Conservation (phyloP, 768 basidiomycete genomes). For the Multifurca ochricompacta region DNA sequence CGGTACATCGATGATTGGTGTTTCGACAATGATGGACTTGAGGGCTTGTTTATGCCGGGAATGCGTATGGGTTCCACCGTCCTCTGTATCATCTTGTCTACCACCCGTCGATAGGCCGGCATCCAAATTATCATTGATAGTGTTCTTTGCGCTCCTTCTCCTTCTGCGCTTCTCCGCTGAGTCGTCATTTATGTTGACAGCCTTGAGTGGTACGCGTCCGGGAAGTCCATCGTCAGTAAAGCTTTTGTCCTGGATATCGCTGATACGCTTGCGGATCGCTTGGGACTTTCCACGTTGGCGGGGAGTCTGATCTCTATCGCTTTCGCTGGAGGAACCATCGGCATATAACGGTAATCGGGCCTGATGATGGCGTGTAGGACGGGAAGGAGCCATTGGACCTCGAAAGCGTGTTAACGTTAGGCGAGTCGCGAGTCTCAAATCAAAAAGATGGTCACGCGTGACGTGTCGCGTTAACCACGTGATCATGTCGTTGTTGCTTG, state of each 20-base stretch:
- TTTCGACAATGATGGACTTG: slow-evolving; percentile 45
- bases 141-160: slow-evolving; percentile 66
- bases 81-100: slow-evolving; percentile 33
- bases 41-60: slow-evolving; percentile 51
- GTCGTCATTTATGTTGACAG: slow-evolving; percentile 67
- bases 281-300: slow-evolving; percentile 13
- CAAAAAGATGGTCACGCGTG: slow-evolving; percentile 18
- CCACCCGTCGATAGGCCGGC: slow-evolving; percentile 49
- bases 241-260: slow-evolving; percentile 46
- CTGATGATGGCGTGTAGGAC: slow-evolving; percentile 11
- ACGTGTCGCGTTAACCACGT: slow-evolving; percentile 19
- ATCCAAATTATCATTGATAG: slow-evolving; percentile 43
- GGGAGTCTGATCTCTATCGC: slow-evolving; percentile 30
- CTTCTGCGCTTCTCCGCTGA: slow-evolving; percentile 78
- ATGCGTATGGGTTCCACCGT: slow-evolving; percentile 29
- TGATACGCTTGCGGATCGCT: slow-evolving; percentile 41
- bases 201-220: slow-evolving; percentile 31
- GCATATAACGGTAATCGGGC: slow-evolving; percentile 17
- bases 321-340: slow-evolving; percentile 20
- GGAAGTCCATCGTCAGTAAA: slow-evolving; percentile 33
- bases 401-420: too few relatives aligned
- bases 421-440: neutral
- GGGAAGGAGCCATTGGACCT: slow-evolving; percentile 13
- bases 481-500: too few relatives aligned
- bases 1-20: slow-evolving; percentile 52